A percentile compares a stretch with the other conserved stretches of the same genome.
These are phyloP conservation scores for Coemansia sp. DNA, from an alignment of 192 early-diverging fungal species.

Conservation along the genomic window DNA sequence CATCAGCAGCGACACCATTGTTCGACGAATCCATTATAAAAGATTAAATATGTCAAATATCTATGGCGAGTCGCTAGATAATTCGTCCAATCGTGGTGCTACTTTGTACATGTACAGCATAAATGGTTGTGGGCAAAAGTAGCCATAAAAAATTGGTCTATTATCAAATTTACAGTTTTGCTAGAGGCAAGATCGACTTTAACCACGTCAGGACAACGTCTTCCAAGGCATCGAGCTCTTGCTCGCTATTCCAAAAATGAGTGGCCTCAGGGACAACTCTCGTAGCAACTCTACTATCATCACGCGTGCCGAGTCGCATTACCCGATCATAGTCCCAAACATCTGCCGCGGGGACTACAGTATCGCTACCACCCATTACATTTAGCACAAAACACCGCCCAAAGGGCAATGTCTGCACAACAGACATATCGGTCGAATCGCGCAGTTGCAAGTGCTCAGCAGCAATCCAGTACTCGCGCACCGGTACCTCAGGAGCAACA, in stretches of 20 bases:
- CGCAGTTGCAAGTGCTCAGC: conserved; percentile 35
- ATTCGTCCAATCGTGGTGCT: neutral
- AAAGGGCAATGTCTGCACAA: conserved; percentile 48
- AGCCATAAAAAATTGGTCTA: neutral
- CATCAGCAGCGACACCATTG: neutral
- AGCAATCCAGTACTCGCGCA: conserved; percentile 46
- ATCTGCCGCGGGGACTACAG: conserved; percentile 53
- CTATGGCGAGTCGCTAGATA: neutral
- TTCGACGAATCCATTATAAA: neutral
- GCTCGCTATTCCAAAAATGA: conserved; percentile 37
- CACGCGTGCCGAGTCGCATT: conserved; percentile 26
- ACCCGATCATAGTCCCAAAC: conserved; percentile 51
- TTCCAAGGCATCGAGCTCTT: conserved; percentile 14
- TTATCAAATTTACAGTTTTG: neutral
- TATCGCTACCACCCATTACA: conserved; percentile 55
- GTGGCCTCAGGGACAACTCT: conserved; percentile 31
- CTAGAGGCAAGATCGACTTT: neutral
- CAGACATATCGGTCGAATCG: conserved; percentile 49
- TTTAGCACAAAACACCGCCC: conserved; percentile 51
- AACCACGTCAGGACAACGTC: neutral
- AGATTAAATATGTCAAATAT: neutral
- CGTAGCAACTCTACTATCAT: conserved; percentile 16
- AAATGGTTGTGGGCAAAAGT: conserved; percentile 1
- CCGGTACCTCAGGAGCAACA: conserved; percentile 17
- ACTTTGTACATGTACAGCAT: neutral